These are phyloP conservation scores for Hypsizygus ulmarius DNA, from an alignment of 1,284 basidiomycete genomes.

Conservation along the genomic window DNA sequence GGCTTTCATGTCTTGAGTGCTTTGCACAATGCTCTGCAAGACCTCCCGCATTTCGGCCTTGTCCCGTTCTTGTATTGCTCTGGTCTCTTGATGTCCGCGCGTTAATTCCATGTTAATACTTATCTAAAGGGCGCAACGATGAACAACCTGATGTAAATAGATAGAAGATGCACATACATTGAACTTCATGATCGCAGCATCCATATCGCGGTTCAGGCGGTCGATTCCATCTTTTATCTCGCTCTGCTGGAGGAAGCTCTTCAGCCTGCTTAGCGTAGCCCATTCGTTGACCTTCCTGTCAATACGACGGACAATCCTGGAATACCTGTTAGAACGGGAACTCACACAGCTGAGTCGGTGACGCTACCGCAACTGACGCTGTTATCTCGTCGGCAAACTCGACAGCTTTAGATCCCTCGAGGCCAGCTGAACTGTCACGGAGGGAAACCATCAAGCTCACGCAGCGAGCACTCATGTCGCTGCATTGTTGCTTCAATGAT, in stretches of 20 bases:
- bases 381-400: constrained; percentile 37
- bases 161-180: constrained; percentile 26
- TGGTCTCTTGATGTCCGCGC: constrained; percentile 23
- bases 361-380: constrained; percentile 23
- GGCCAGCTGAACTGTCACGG: constrained; percentile 30
- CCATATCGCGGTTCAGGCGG: constrained; percentile 36
- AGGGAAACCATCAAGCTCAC: constrained; percentile 31
- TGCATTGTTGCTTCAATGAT: constrained; percentile 36
- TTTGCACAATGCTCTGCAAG: constrained; percentile 33
- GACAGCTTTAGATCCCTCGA: constrained; percentile 31
- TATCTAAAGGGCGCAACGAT: constrained; percentile 22
- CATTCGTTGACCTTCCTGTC: constrained; percentile 35
- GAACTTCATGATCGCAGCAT: constrained; percentile 34
- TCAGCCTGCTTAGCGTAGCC: constrained; percentile 34
- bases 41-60: constrained; percentile 38
- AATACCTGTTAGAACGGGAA: not conserved
- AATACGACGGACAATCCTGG: constrained; percentile 34
- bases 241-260: constrained; percentile 36
- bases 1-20: constrained; percentile 30
- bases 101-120: constrained; percentile 30
- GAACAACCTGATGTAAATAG: not conserved
- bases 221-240: constrained; percentile 42
- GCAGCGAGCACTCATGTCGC: constrained; percentile 34
- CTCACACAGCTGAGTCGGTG: not conserved
- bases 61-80: constrained; percentile 31